phyloP scores from a whole-genome alignment of 805 yeast genomes.

The Cyberlindnera xylosilytica region DNA sequence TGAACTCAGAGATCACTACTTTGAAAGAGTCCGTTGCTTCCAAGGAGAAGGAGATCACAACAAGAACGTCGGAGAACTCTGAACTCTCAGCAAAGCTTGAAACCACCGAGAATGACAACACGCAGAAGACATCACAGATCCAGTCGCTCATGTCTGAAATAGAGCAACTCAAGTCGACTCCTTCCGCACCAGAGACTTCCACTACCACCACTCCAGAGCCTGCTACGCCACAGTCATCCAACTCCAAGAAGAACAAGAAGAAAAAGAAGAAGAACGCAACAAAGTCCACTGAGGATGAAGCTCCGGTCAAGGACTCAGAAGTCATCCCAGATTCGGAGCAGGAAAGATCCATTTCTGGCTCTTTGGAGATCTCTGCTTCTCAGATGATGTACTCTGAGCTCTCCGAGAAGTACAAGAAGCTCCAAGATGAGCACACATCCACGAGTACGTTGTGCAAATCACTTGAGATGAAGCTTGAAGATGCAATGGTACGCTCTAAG shows the following conservation, averaged over 20 bases:
- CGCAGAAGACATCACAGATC: conserved; percentile 7
- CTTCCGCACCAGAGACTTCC: background rate
- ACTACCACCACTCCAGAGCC: background rate
- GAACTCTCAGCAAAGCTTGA: conserved; percentile 2
- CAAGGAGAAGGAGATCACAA: background rate
- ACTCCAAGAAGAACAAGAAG: conserved; percentile 19
- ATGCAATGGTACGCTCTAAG: too few species aligned
- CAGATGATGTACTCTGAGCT: background rate
- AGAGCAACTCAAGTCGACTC: conserved; percentile 2
- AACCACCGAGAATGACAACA: conserved; percentile 3
- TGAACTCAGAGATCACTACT: background rate
- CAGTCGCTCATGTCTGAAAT: conserved; percentile 2
- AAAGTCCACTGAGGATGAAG: conserved; percentile 4
- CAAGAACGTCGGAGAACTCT: conserved; percentile 3
- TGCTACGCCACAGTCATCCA: background rate
- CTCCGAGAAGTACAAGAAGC: background rate
- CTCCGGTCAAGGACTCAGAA: conserved; percentile 26
- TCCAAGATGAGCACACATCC: background rate
- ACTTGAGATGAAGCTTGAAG: background rate
- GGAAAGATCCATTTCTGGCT: too few species aligned
- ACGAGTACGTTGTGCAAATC: background rate
- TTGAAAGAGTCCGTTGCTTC: background rate
- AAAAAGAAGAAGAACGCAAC: conserved; percentile 19
- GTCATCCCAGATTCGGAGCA: conserved; percentile 15
- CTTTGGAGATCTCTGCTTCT: background rate